Conservation (phyloP, 768 basidiomycete species). For the Panaeolus cyanescens region DNA sequence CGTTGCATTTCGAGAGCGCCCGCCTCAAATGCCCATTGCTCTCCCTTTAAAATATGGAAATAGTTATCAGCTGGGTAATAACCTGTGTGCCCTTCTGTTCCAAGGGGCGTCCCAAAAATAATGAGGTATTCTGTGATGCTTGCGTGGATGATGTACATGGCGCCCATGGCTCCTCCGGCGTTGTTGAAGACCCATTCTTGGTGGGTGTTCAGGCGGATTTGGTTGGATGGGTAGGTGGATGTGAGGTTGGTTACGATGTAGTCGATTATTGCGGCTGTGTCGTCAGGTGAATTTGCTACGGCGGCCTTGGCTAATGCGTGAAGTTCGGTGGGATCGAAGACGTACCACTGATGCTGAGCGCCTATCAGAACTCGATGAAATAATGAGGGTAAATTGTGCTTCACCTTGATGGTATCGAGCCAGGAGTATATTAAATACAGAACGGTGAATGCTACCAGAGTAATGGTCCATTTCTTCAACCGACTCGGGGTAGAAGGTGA, state of each 20-base stretch:
- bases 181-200: slow-evolving; percentile 96
- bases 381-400: too few relatives aligned
- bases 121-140: slow-evolving; percentile 96
- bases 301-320: slow-evolving; percentile 78
- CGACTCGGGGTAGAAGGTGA: too few relatives aligned
- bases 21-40: slow-evolving; percentile 91
- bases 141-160: slow-evolving; percentile 97
- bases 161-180: slow-evolving; percentile 97
- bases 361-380: too few relatives aligned
- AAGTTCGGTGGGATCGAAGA: slow-evolving; percentile 72
- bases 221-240: slow-evolving; percentile 59
- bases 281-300: slow-evolving; percentile 61
- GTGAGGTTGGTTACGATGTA: slow-evolving; percentile 85
- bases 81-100: slow-evolving; percentile 96
- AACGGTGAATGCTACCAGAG: too few relatives aligned
- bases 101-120: slow-evolving; percentile 94
- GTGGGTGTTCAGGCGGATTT: slow-evolving; percentile 56
- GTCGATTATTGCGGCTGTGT: slow-evolving; percentile 73
- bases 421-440: too few relatives aligned
- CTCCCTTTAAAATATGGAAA: slow-evolving; percentile 92
- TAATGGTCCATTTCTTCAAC: too few relatives aligned
- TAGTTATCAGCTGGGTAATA: slow-evolving; percentile 97
- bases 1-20: slow-evolving; percentile 84
- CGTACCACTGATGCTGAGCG: slow-evolving; percentile 86
- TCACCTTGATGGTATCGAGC: too few relatives aligned